Evolutionary conservation across 768 basidiomycete genomes (phyloP), one percentile per base, ranked within the genome.

Genomic region (Strobilomyces echinocephalus): DNA sequence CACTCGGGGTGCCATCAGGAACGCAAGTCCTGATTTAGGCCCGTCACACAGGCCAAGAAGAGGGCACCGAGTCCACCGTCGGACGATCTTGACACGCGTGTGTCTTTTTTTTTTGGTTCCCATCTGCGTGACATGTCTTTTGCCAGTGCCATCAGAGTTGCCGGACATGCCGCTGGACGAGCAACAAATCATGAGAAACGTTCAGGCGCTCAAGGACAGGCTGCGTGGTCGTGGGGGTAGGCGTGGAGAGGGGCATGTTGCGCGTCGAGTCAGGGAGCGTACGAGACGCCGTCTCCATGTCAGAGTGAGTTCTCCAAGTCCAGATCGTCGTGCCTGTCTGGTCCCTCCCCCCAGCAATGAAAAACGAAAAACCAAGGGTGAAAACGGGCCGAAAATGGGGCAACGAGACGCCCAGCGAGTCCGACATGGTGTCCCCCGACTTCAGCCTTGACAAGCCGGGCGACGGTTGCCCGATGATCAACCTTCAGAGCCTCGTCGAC

Each of bases 301-400:
- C 88, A 53, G 91, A 91, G 91, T 92, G 68, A 60, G 86, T 70
- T 34, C 54, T 45, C 18, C 40, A 1, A 2, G 18, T 38, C 41
- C 14, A 44, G 48, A 40, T 56, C 47, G 5, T 24, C 39, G 8
- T 26, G 7, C 30, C 9, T 16, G 15, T 44, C 48, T 46, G 24
- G 44, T 48, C 34, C 8, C n/a, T 14, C n/a, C n/a, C 42, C 21
- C 81, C 65, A 85, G 89, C 47, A 87, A 84, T 63, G 77, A 79
- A 26, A 88, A 83, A 60, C 75, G 77, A 57, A 88, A 86, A 60
- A 64, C 76, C 0, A 85, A 87, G 51, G 67, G n/a, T 79, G 4
- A 93, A 94, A 71, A 63, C 74, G 14, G 87, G 87, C 69, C 85
- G 97, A 30, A 98, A 93, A 72, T 99, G 97, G 97, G 92, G 86